Evolutionary conservation across 2,329 filamentous ascomycete genomes (phyloP).

Genomic region (Pseudocercospora eumusae): DNA sequence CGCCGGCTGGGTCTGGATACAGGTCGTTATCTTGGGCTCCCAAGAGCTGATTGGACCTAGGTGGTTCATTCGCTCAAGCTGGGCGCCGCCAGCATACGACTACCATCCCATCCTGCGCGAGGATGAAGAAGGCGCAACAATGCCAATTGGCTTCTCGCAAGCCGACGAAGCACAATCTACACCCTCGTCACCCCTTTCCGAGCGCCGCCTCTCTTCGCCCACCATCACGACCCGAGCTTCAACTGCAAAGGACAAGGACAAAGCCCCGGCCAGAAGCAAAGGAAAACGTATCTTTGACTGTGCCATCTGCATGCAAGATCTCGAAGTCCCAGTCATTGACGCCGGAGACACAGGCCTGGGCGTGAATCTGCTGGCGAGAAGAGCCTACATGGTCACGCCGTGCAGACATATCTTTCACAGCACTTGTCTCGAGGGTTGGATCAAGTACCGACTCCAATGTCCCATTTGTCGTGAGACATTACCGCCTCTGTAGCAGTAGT

Average conservation of each 20-base stretch:
- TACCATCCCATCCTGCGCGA: constrained; percentile 89
- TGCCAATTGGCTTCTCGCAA: constrained; percentile 70
- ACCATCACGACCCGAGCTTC: constrained; percentile 20
- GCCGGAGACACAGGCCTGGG: constrained; percentile 52
- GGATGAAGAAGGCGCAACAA: constrained; percentile 72
- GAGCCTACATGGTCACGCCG: constrained; percentile 95
- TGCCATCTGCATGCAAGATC: constrained; percentile 87
- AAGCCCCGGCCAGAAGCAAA: constrained; percentile 43
- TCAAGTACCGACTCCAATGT: constrained; percentile 89
- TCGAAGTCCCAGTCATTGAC: constrained; percentile 81
- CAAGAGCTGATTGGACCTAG: constrained; percentile 86
- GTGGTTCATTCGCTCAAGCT: constrained; percentile 74
- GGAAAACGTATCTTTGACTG: constrained; percentile 75
- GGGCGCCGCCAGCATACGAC: constrained; percentile 76
- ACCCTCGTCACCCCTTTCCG: constrained; percentile 32
- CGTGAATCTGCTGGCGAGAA: constrained; percentile 70
- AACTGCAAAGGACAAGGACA: constrained; percentile 39
- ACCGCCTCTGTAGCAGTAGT: constrained; percentile 77
- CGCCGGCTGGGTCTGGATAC: constrained; percentile 80
- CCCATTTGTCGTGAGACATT: constrained; percentile 91
- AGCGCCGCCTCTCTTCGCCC: constrained; percentile 35
- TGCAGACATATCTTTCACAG: constrained; percentile 96
- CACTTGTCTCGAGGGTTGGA: constrained; percentile 90
- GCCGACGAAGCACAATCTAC: constrained; percentile 29
- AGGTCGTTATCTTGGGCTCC: constrained; percentile 73